A percentile compares a stretch with the other conserved stretches of the same genome.
Conservation (phyloP, 2,329 filamentous ascomycete genomes). For the Aspergillus flavus region DNA sequence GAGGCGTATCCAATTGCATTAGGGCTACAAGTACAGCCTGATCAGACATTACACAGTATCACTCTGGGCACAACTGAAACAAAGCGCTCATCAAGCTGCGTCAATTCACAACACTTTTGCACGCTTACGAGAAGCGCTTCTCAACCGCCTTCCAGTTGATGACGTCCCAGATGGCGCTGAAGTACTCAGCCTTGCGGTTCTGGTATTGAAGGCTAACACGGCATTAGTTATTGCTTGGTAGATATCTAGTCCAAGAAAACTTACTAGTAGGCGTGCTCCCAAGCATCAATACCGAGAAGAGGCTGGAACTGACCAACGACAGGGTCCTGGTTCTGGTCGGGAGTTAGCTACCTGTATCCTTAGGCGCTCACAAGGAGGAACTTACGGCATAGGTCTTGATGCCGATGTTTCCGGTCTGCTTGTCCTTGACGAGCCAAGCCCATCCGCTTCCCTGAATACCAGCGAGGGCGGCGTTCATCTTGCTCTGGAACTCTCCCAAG, state of each 20-base stretch:
- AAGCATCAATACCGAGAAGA: conserved; percentile 86
- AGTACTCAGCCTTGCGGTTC: conserved; percentile 97
- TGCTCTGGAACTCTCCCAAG: conserved; percentile 61
- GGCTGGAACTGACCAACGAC: conserved; percentile 81
- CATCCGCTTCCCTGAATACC: conserved; percentile 68
- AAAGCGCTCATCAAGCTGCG: conserved; percentile 18
- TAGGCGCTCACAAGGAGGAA: conserved; percentile 1
- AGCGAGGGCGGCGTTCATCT: conserved; percentile 66
- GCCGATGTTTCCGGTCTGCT: conserved; percentile 58
- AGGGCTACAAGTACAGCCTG: conserved; percentile 13
- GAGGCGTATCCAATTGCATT: conserved; percentile 8
- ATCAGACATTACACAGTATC: conserved; percentile 11
- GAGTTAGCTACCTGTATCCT: not conserved
- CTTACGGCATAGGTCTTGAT: conserved; percentile 67
- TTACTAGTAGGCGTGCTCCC: conserved; percentile 93
- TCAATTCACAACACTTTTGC: conserved; percentile 5
- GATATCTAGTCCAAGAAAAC: conserved; percentile 27
- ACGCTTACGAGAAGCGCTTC: conserved; percentile 65
- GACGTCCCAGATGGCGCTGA: conserved; percentile 89
- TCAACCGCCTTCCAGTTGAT: conserved; percentile 93
- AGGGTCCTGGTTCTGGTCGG: conserved; percentile 74
- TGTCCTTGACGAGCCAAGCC: conserved; percentile 66
- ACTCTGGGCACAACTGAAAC: conserved; percentile 5
- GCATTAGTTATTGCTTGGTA: conserved; percentile 20
- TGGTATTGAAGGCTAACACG: conserved; percentile 75